phyloP scores from a whole-genome alignment of 345 rosid species.

The Streptanthus diversifolius region DNA sequence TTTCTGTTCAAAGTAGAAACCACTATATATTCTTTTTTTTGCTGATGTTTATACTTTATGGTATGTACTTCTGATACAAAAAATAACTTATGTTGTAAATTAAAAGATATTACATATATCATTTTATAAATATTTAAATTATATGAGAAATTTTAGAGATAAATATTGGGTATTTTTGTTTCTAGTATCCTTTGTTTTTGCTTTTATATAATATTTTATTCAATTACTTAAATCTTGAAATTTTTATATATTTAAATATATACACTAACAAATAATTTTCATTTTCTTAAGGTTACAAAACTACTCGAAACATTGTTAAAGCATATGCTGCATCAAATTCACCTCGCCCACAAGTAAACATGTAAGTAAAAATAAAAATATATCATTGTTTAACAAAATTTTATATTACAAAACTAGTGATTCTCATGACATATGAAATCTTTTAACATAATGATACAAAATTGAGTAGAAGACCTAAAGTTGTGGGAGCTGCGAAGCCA shows the following conservation, averaged over 20 bases:
- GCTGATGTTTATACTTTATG: not conserved
- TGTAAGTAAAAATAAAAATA: conserved; percentile 2
- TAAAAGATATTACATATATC: not conserved
- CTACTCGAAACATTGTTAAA: not conserved
- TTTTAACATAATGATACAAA: conserved; percentile 4
- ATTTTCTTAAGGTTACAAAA: conserved; percentile 20
- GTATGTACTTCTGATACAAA: not conserved
- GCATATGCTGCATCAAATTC: not conserved
- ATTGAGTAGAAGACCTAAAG: conserved; percentile 18
- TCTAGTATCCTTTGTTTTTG: not conserved
- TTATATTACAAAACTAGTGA: not conserved
- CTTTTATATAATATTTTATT: not conserved
- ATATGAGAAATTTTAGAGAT: not conserved
- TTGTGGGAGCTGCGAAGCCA: not conserved
- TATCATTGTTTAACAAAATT: not conserved
- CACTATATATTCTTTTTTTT: not conserved
- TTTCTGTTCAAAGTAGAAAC: not conserved
- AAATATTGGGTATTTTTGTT: not conserved
- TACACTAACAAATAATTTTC: not conserved
- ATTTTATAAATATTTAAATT: not conserved
- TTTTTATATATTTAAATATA: not conserved
- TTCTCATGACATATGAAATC: not conserved
- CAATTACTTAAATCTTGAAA: too few relatives aligned
- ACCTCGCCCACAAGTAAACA: conserved; percentile 9
- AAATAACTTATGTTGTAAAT: not conserved